Conservation (phyloP, 495 filamentous ascomycete species). For the Sordaria brevicollis region DNA sequence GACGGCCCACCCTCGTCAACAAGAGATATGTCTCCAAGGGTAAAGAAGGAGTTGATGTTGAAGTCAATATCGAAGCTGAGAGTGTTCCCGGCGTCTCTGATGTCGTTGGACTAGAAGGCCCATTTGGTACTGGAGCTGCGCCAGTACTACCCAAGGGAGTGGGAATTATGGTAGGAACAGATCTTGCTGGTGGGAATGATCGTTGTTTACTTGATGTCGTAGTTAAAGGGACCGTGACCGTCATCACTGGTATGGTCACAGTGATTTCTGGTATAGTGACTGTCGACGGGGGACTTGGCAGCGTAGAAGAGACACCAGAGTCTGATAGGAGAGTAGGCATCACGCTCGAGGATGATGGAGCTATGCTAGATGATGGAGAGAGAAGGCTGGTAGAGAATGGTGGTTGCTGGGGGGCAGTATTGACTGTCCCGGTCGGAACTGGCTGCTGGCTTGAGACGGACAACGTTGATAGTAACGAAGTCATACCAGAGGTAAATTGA, state of each 20-base stretch:
- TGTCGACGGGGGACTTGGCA: not conserved
- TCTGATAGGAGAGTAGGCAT: not conserved
- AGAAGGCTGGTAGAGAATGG: not conserved
- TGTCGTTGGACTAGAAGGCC: not conserved
- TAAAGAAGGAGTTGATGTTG: not conserved
- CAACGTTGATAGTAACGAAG: not conserved
- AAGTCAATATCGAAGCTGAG: not conserved
- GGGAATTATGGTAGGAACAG: not conserved
- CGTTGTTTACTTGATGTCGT: not conserved
- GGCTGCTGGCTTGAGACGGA: not conserved
- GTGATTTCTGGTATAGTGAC: not conserved
- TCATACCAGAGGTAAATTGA: not conserved
- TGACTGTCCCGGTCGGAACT: not conserved
- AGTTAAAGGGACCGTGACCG: not conserved
- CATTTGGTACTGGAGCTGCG: not conserved
- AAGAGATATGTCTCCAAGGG: not conserved
- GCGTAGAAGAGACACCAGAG: not conserved
- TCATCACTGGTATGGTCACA: not conserved
- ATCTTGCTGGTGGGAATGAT: not conserved
- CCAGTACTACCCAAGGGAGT: not conserved
- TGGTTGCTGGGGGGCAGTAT: not conserved
- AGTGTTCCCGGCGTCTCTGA: not conserved
- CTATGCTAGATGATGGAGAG: not conserved
- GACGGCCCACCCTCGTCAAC: not conserved
- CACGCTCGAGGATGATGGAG: not conserved